Conservation (phyloP, 2,329 filamentous ascomycete species). For the Balansia obtecta region DNA sequence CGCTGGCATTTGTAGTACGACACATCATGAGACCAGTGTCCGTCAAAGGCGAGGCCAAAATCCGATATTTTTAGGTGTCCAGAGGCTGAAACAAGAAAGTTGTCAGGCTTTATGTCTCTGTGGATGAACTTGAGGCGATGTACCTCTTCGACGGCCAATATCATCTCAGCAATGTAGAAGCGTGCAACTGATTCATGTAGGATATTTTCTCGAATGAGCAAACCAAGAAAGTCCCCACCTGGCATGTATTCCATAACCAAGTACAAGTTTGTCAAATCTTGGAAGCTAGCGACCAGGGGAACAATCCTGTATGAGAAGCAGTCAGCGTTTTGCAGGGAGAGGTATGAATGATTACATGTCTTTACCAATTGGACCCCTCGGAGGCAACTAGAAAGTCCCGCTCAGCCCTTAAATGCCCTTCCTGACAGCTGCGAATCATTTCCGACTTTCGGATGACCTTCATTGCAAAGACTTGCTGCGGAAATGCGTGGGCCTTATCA, state of each 20-base stretch:
- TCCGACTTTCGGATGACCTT: constrained; percentile 91
- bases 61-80: constrained; percentile 94
- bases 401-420: constrained; percentile 84
- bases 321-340: background rate
- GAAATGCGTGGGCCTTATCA: constrained; percentile 14
- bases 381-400: constrained; percentile 84
- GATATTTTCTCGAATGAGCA: constrained; percentile 75
- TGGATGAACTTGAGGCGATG: constrained; percentile 86
- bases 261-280: constrained; percentile 74
- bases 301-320: constrained; percentile 50
- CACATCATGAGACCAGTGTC: constrained; percentile 87
- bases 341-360: background rate
- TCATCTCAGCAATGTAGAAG: constrained; percentile 93
- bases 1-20: constrained; percentile 76
- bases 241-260: constrained; percentile 98
- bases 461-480: constrained; percentile 71
- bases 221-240: constrained; percentile 81
- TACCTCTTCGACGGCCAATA: constrained; percentile 84
- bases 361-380: constrained; percentile 67
- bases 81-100: constrained; percentile 79
- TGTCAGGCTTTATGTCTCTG: constrained; percentile 92
- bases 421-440: constrained; percentile 84
- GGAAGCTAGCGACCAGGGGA: constrained; percentile 76
- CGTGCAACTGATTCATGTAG: constrained; percentile 66
- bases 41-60: constrained; percentile 90